A percentile compares a stretch with the other conserved stretches of the same genome.
These are phyloP conservation scores for Anthoceros angustus DNA, from an alignment of 225 moss, liverwort and hornwort species.

Conservation along the genomic window DNA sequence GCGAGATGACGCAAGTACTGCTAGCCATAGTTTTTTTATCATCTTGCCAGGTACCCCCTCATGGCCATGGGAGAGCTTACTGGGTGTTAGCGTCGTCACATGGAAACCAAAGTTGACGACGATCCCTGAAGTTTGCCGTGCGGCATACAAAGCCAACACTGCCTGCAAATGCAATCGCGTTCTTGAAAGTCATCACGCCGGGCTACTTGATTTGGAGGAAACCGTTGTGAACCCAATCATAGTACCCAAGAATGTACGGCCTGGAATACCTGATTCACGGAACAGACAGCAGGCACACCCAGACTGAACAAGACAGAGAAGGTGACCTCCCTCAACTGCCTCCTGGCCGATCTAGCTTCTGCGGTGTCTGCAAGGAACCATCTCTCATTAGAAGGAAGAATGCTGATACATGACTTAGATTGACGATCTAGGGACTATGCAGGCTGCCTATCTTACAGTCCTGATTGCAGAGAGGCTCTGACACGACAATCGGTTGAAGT, in stretches of 20 bases:
- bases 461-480: slow-evolving; percentile 42
- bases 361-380: slow-evolving; percentile 24
- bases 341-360: slow-evolving; percentile 31
- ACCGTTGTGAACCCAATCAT: too few species aligned
- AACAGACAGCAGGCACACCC: slow-evolving; percentile 45
- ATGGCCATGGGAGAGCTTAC: slow-evolving; percentile 10
- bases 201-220: background rate
- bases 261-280: slow-evolving; percentile 33
- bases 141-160: slow-evolving; percentile 41
- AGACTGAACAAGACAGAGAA: slow-evolving; percentile 37
- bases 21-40: background rate
- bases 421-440: background rate
- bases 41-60: background rate
- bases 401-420: background rate
- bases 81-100: slow-evolving; percentile 38
- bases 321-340: slow-evolving; percentile 44
- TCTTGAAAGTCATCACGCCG: background rate
- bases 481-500: slow-evolving; percentile 35
- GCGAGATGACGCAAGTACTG: background rate
- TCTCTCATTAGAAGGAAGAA: background rate
- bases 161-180: slow-evolving; percentile 15
- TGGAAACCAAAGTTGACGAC: slow-evolving; percentile 53
- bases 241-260: background rate
- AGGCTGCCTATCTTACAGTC: slow-evolving; percentile 20
- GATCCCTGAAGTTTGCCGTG: slow-evolving; percentile 36